Evolutionary conservation across 352 stramenopile genomes (phyloP).

Genomic region (Discostella stelligera): DNA sequence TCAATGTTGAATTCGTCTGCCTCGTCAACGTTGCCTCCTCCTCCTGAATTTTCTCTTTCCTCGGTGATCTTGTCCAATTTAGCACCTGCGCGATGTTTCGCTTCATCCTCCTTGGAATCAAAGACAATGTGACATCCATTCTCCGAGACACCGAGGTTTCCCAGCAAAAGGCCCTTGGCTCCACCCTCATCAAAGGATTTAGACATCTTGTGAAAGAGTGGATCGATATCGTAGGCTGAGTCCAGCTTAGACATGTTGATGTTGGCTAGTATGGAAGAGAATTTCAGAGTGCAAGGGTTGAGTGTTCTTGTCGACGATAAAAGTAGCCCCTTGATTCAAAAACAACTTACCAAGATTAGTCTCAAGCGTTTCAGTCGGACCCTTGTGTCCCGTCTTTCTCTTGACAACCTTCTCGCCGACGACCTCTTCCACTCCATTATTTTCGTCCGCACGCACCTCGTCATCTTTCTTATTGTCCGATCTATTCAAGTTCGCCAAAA

Average conservation of each 20-base stretch:
- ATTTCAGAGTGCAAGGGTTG: neutral
- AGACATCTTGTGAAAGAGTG: constrained; percentile 85
- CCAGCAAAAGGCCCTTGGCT: constrained; percentile 81
- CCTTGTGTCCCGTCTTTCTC: constrained; percentile 17
- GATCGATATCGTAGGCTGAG: constrained; percentile 83
- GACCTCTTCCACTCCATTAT: constrained; percentile 15
- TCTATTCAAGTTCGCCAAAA: constrained; percentile 96
- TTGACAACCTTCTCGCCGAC: constrained; percentile 15
- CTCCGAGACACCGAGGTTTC: constrained; percentile 72
- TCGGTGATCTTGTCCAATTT: constrained; percentile 29
- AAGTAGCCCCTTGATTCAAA: neutral
- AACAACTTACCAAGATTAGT: constrained; percentile 39
- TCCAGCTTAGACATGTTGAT: constrained; percentile 83
- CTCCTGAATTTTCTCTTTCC: constrained; percentile 19
- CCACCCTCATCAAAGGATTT: constrained; percentile 84
- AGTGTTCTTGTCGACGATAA: neutral
- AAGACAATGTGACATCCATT: constrained; percentile 82
- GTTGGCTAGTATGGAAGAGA: constrained; percentile 52
- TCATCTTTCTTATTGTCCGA: constrained; percentile 71
- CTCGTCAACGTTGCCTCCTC: constrained; percentile 25
- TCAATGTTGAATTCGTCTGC: constrained; percentile 17
- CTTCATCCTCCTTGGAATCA: constrained; percentile 70
- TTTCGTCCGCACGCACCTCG: constrained; percentile 4
- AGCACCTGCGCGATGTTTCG: constrained; percentile 7
- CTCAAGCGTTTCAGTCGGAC: constrained; percentile 36